A percentile compares a stretch with the other conserved stretches of the same genome.
phyloP scores from a whole-genome alignment of 371 early-diverging fungal genomes.

The Mortierella sp. region DNA sequence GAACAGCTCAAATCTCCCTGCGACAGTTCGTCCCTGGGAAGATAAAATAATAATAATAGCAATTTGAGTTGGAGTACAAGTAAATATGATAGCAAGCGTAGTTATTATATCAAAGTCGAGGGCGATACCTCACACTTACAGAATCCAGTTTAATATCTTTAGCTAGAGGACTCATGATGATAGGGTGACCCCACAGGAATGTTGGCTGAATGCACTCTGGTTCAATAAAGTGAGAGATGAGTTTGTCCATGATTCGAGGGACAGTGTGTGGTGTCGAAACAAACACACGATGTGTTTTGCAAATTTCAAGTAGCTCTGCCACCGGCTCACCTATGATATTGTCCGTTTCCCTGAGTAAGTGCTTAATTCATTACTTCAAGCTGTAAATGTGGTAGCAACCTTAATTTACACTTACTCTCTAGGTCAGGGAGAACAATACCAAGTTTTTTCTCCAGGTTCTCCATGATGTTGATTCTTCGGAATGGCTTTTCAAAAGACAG shows the following conservation, averaged over 20 bases:
- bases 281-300: constrained; percentile 66
- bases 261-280: constrained; percentile 80
- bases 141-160: constrained; percentile 69
- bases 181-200: constrained; percentile 93
- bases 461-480: constrained; percentile 82
- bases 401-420: constrained; percentile 54
- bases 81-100: background rate
- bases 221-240: constrained; percentile 94
- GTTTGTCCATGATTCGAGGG: constrained; percentile 88
- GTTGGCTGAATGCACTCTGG: constrained; percentile 94
- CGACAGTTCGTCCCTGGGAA: constrained; percentile 61
- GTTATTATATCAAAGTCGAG: background rate
- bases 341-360: constrained; percentile 9
- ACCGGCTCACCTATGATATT: constrained; percentile 45
- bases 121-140: constrained; percentile 16
- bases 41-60: background rate
- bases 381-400: background rate
- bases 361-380: constrained; percentile 5
- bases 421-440: constrained; percentile 66
- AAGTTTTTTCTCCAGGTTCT: constrained; percentile 70
- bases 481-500: constrained; percentile 88
- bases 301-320: constrained; percentile 62
- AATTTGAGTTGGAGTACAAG: background rate
- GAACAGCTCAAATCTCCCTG: constrained; percentile 96
- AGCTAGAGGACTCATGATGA: constrained; percentile 94